Base-by-base conservation (phyloP, 2,329 filamentous ascomycete species). In the Mariannaea elegans region DNA sequence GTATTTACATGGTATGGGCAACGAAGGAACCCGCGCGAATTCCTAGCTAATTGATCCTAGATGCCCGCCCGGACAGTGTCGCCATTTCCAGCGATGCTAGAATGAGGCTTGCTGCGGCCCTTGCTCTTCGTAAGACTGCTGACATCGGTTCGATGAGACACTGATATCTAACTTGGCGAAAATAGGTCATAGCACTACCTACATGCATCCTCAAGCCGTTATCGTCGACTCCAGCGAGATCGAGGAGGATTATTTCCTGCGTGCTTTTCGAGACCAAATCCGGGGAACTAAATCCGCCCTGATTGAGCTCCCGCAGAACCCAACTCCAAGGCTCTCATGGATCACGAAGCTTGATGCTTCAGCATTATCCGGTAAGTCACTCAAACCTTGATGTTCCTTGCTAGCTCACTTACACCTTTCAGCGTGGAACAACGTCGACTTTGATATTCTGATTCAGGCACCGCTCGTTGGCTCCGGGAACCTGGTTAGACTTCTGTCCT, bases 361-460 rank as follows among this genome's bases (percentile, higher is more conserved):
- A 16, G 88, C 93, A 27, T 78, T 97, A 57, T 83, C 80, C 65
- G 83, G 89, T 90, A 81, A 53, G 66, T 50, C 32, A 7, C 9
- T 41, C 1, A 7, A 27, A n/a, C 14, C 9, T 24, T 34, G 10
- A 10, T 14, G 67, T 73, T 62, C 71, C 64, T 45, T 29, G 58
- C 16, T 3, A n/a, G 3, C 23, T 39, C 14, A 4, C 60, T 63
- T 49, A 73, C 54, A 21, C 5, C 46, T 23, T 39, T 46, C 21
- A 71, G 90, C 85, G 31, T 97, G 94, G 94, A 89, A 94, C 73
- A 85, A 87, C 45, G 81, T 92, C 5, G 87, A 83, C 34, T 82
- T 98, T 62, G 93, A 98, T 65, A 91, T 99, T 52, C 75, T 97
- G 12, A 86, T 98, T 8, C 92, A 96, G 59, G 92, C 91, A 1